Conservation (phyloP, 176 grass and related monocot genomes). For the Carex pumila region DNA sequence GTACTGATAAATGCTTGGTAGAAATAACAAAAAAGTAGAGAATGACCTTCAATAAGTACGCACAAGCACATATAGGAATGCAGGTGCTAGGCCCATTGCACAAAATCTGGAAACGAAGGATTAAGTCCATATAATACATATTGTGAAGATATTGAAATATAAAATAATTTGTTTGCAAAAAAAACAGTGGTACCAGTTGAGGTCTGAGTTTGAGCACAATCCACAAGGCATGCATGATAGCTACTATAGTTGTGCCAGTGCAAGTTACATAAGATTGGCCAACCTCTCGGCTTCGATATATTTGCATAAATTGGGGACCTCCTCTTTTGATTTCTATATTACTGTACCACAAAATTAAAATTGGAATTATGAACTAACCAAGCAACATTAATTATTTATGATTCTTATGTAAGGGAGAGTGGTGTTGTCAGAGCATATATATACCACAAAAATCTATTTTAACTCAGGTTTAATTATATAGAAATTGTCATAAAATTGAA, state of each 20-base stretch:
- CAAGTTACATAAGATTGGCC: slow-evolving; percentile 92
- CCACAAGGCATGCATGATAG: slow-evolving; percentile 69
- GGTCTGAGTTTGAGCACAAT: slow-evolving; percentile 73
- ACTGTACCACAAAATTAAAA: slow-evolving; percentile 28
- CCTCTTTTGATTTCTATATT: slow-evolving; percentile 21
- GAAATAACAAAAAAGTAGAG: background rate
- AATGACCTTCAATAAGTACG: slow-evolving; percentile 74
- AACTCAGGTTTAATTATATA: background rate
- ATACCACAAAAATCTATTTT: background rate
- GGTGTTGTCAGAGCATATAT: background rate
- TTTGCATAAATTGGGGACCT: slow-evolving; percentile 58
- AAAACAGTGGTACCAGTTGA: slow-evolving; percentile 59
- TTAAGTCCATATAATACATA: slow-evolving; percentile 19
- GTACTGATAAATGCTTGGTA: background rate
- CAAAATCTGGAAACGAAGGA: slow-evolving; percentile 50
- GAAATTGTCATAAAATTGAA: background rate
- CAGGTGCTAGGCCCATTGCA: slow-evolving; percentile 94
- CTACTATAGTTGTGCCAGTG: slow-evolving; percentile 67
- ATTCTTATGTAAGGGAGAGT: background rate
- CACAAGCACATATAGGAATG: slow-evolving; percentile 71
- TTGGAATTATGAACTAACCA: background rate
- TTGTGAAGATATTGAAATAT: background rate
- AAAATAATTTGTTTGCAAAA: background rate
- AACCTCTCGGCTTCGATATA: slow-evolving; percentile 94
- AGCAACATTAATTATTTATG: background rate